Conservation (phyloP, 192 early-diverging fungal species). For the Geranomyces variabilis region DNA sequence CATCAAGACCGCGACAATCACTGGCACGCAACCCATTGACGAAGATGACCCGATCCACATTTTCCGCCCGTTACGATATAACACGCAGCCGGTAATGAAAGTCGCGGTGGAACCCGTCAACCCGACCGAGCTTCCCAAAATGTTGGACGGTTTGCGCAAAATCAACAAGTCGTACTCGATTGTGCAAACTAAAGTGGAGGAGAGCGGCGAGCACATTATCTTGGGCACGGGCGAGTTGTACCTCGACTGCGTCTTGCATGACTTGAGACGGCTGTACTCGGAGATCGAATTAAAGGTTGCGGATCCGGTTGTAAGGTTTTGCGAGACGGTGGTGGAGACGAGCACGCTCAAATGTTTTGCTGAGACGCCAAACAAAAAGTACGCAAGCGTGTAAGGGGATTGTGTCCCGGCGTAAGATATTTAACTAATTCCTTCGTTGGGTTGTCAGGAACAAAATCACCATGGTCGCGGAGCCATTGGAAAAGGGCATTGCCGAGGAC, state of each 20-base stretch:
- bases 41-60: conserved; percentile 77
- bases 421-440: neutral
- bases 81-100: conserved; percentile 85
- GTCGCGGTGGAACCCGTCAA: conserved; percentile 97
- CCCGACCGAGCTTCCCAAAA: conserved; percentile 95
- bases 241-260: conserved; percentile 95
- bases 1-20: conserved; percentile 93
- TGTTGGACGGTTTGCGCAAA: conserved; percentile 95
- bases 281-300: conserved; percentile 99
- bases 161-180: conserved; percentile 95
- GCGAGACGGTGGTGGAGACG: conserved; percentile 94
- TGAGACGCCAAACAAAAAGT: conserved; percentile 98
- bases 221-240: conserved; percentile 95
- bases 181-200: conserved; percentile 88
- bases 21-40: conserved; percentile 52
- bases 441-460: conserved; percentile 85
- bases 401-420: neutral
- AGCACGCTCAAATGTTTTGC: conserved; percentile 94
- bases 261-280: conserved; percentile 87
- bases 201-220: conserved; percentile 95
- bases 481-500: conserved; percentile 88
- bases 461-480: conserved; percentile 93
- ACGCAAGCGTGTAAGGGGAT: conserved; percentile 22
- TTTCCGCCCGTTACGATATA: conserved; percentile 81
- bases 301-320: conserved; percentile 94